Evolutionary conservation across 177 flowering plant species (phyloP), one percentile per base, ranked within the genome.

Genomic region (Vitis hybrid): DNA sequence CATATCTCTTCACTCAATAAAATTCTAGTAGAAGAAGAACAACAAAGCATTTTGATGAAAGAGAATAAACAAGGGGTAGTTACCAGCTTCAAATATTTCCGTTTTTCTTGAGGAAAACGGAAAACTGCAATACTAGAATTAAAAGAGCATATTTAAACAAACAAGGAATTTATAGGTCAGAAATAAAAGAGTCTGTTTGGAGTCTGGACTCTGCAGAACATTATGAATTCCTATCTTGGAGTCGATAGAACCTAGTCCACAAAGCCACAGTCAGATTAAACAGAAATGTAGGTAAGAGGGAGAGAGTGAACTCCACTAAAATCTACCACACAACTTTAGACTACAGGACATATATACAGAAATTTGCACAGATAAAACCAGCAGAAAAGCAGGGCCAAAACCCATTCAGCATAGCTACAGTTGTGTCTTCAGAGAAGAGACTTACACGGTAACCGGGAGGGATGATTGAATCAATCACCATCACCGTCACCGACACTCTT

Each of bases 401-500:
- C 32, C 32, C 32, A 30, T 30, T 30, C 32, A 30, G 32, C 32
- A 30, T 30, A 30, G 32, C 32, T 30, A 30, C 32, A 30, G 32
- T 40, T 40, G 48, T 6, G 48, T 6, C 48, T 40, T 40, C 8
- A 40, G 48, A 74, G 76, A 76, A 79, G 81, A 79, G 72, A 75
- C 83, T 81, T 76, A 80, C 84, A 76, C 60, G 48, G 48, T 56
- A 67, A 73, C 73, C 60, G 62, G 40, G 48, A 40, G 65, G 79
- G 77, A 70, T 64, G 51, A 48, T 51, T 50, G 56, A 24, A 54
- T 62, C 59, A 72, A 78, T 76, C 88, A 70, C 78, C 81, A 8
- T 40, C 48, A 40, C 48, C 48, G 46, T 75, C 82, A 40, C 82
- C 81, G 54, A 84, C 80, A 73, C 82, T 81, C 81, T 79, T 79